Percentiles rank a stretch among this genome's conserved stretches.
phyloP scores from a whole-genome alignment of 106 monocot species.

The Dendrobium officinale region DNA sequence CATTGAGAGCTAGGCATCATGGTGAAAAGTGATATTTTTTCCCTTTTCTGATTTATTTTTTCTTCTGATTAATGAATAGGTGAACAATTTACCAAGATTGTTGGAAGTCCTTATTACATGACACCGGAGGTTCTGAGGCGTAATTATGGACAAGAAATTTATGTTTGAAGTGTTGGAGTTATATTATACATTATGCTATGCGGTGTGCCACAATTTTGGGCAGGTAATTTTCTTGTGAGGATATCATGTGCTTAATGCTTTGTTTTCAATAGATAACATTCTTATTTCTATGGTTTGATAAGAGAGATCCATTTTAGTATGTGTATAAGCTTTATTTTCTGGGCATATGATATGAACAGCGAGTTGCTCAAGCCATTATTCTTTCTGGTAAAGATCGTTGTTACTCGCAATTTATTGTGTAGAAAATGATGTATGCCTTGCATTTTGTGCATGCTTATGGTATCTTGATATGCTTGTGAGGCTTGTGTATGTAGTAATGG shows the following conservation, averaged over 20 bases:
- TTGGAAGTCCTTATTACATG: conserved; percentile 84
- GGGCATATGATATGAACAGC: conserved; percentile 16
- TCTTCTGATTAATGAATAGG: conserved; percentile 17
- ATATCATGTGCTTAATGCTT: too few species aligned
- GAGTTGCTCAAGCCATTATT: conserved; percentile 59
- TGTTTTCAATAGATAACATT: too few species aligned
- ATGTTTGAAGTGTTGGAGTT: conserved; percentile 77
- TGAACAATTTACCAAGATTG: conserved; percentile 57
- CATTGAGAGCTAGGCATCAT: neutral
- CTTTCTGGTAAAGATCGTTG: conserved; percentile 30
- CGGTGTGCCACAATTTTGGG: conserved; percentile 56
- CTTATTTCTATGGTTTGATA: too few species aligned
- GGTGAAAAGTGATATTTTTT: neutral
- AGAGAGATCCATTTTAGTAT: too few species aligned
- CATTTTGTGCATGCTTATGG: neutral
- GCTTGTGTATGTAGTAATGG: neutral
- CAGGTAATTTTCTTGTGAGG: too few species aligned
- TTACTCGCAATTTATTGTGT: neutral
- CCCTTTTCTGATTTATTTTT: neutral
- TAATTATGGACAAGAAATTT: conserved; percentile 65
- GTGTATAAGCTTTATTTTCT: neutral
- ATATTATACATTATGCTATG: conserved; percentile 69
- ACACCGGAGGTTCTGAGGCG: conserved; percentile 71
- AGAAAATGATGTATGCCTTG: neutral
- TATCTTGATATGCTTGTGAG: neutral